Evolutionary conservation across 192 early-diverging fungal species (phyloP), one percentile per base, ranked within the genome.

Genomic region (Umbelopsis ramanniana): DNA sequence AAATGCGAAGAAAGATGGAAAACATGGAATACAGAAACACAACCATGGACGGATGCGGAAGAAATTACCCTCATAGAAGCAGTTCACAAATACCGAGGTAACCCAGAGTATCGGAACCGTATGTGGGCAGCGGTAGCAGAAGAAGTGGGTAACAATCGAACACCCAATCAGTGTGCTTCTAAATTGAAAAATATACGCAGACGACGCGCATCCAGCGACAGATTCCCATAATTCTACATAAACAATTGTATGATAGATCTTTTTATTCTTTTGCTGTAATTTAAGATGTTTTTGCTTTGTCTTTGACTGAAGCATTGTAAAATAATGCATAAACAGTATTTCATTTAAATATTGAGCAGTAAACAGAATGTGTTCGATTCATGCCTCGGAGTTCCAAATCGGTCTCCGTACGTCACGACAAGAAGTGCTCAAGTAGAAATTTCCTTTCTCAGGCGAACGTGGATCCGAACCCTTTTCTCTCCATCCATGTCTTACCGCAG

Each of bases 1-100:
- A 60, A 72, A 52, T 76, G 75, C 67, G 46, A 45, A 22, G 7
- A 1, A 40, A 66, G 75, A 22, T 76, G 75, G 75, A 6, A 22
- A 50, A 11, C 35, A 7, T 48, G 52, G 6, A 12, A 24, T 8
- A 14, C 46, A 10, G 24, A 26, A 11, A 67, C 35, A 63, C 52
- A 52, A 21, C 33, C 22, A 35, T 76, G 75, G 75, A 60, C 50
- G 10, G 40, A 71, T 57, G 63, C 67, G 0, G 75, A 71, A 12
- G 45, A 66, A 14, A 72, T 71, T 50, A 48, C 38, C 2, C 40
- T 76, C 14, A 8, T 72, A 15, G 75, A 76, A 23, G 43, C 55
- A 38, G 70, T 72, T 8, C 63, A 72, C 14, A 76, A 71, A 43
- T 24, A 40, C 23, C 50, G 43, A 35, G 57, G 57, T 11, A 63